Evolutionary conservation across 176 grass and related monocot species (phyloP), one percentile per base, ranked within the genome.

Genomic region (Aegilops speltoides): DNA sequence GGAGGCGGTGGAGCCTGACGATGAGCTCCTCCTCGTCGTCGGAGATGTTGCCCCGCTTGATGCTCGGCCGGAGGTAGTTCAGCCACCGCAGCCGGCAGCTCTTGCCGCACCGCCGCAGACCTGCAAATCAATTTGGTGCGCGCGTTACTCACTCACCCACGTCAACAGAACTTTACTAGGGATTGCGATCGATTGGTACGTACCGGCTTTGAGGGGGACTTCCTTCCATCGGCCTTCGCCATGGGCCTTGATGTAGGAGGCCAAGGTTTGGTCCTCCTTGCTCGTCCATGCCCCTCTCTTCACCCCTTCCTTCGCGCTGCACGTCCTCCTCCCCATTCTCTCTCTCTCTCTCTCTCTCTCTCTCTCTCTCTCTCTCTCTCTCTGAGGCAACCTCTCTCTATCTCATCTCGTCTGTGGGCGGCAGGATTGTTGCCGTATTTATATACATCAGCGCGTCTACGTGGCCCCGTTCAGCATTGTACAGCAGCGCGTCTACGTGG

Each of bases 21-120:
- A 96, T 96, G 85, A 96, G 87, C 22, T 96, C 94, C 87, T 96
- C 94, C 84, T 96, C 94, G 7, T 96, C 94, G 77, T 90, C 76
- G 28, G 87, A 88, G 86, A 96, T 96, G 88, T 93, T 96, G 19
- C 94, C 94, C 2, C 89, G 91, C 90, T 92, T 96, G 82, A 96
- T 96, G 69, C 88, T 45, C 1, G 93, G 93, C 38, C 93, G 87
- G 62, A 94, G 93, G 76, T 94, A 94, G 93, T 94, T 94, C 9
- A 94, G 87, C 93, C 93, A 94, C 59, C 90, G 93, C 31, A 94
- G 87, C 78, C 93, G 83, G 87, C 93, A 94, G 87, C 93, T 94
- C 90, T 94, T 94, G 23, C 93, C 93, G 85, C 95, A 90, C 79
- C 95, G 90, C 28, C 89, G 86, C 72, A 98, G 78, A 11, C 40